These are phyloP conservation scores for Galerina sulciceps DNA, from an alignment of 768 basidiomycete species.

Conservation along the genomic window DNA sequence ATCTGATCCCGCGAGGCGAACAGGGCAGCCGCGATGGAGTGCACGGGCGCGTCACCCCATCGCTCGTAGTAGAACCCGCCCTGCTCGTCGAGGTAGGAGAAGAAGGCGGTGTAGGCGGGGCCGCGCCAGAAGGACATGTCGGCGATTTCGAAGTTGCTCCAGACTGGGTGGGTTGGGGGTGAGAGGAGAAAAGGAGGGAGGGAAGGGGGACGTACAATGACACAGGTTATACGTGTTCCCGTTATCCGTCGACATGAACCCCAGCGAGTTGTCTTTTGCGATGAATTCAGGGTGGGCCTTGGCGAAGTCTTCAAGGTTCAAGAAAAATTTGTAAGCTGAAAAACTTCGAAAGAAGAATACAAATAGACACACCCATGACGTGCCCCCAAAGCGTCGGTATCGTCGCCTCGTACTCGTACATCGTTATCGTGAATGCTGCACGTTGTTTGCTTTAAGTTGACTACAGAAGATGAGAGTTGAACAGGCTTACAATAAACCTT, in stretches of 20 bases:
- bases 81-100: conserved; percentile 60
- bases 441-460: not conserved
- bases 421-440: conserved; percentile 68
- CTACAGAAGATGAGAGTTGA: not conserved
- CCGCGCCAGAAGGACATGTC: conserved; percentile 67
- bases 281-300: conserved; percentile 57
- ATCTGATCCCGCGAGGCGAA: conserved; percentile 62
- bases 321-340: not conserved
- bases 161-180: conserved; percentile 36
- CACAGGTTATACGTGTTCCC: conserved; percentile 76
- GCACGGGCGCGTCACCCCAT: conserved; percentile 69
- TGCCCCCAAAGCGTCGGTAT: conserved; percentile 76
- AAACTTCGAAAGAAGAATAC: conserved; percentile 9
- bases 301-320: conserved; percentile 64
- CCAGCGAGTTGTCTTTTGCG: conserved; percentile 60
- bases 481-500: conserved; percentile 61
- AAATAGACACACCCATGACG: conserved; percentile 55
- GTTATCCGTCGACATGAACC: conserved; percentile 49
- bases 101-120: conserved; percentile 69
- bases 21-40: conserved; percentile 67
- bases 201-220: conserved; percentile 53
- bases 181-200: conserved; percentile 10
- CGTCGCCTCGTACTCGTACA: conserved; percentile 77
- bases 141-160: conserved; percentile 76
- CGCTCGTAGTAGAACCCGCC: conserved; percentile 76